Conservation (phyloP, 306 rosid species). For the Alnus glutinosa region DNA sequence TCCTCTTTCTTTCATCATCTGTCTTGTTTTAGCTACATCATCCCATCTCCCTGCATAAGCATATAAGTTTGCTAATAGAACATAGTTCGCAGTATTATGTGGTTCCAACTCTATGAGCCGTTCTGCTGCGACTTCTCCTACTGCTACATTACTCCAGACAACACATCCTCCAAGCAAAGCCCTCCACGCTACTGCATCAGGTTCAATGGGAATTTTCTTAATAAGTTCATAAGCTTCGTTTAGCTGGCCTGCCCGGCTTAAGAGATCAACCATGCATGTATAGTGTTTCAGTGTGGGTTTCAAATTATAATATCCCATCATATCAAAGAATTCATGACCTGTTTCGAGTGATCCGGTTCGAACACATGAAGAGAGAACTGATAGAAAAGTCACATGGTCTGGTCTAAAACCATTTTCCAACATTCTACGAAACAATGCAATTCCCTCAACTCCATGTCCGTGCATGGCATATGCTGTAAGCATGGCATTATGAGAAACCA, state of each 20-base stretch:
- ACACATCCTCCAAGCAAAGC: conserved; percentile 62
- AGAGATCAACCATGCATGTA: conserved; percentile 60
- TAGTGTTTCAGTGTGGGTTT: conserved; percentile 59
- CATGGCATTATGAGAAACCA: conserved; percentile 60
- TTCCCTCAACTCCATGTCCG: conserved; percentile 57
- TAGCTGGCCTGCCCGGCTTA: conserved; percentile 54
- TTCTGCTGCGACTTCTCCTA: conserved; percentile 57
- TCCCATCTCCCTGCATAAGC: conserved; percentile 51
- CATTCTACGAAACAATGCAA: conserved; percentile 40
- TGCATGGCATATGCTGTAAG: conserved; percentile 65
- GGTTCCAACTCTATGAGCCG: conserved; percentile 56
- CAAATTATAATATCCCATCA: conserved; percentile 44
- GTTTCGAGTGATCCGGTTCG: conserved; percentile 47
- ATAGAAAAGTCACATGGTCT: conserved; percentile 52
- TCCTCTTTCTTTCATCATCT: conserved; percentile 42
- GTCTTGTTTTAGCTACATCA: conserved; percentile 47
- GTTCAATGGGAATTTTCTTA: conserved; percentile 48
- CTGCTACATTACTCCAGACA: conserved; percentile 33
- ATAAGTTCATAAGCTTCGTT: conserved; percentile 43
- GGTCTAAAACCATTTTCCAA: conserved; percentile 41
- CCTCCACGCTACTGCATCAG: conserved; percentile 58
- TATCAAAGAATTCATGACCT: conserved; percentile 44
- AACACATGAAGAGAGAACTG: conserved; percentile 57
- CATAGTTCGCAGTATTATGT: conserved; percentile 45
- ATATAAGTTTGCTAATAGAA: conserved; percentile 53